Evolutionary conservation across 495 filamentous ascomycete species (phyloP).

Genomic region (Patellaria atrata): DNA sequence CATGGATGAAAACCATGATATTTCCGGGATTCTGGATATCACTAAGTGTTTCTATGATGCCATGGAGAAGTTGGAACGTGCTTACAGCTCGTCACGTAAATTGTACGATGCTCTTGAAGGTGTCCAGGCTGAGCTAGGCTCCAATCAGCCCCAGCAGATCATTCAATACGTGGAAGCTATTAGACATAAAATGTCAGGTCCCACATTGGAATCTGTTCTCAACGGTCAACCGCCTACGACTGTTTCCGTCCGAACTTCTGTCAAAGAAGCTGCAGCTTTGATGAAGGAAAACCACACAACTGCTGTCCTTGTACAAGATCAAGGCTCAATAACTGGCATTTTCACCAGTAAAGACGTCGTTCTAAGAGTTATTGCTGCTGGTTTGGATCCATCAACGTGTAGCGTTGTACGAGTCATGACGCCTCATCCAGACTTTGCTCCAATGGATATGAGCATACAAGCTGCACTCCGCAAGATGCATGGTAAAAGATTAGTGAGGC

Average conservation of each 20-base stretch:
- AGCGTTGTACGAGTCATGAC: constrained; percentile 98
- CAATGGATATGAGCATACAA: constrained; percentile 97
- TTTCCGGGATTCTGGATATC: constrained; percentile 95
- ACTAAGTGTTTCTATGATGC: constrained; percentile 99
- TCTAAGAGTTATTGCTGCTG: constrained; percentile 91
- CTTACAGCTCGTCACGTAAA: constrained; percentile 89
- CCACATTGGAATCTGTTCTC: constrained; percentile 86
- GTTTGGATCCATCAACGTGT: constrained; percentile 85
- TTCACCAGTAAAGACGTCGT: constrained; percentile 99
- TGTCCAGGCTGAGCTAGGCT: constrained; percentile 94
- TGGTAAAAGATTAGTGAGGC: constrained; percentile 39
- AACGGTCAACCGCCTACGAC: constrained; percentile 85
- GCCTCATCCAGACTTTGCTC: constrained; percentile 95
- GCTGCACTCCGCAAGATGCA: constrained; percentile 98
- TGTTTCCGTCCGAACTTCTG: constrained; percentile 86
- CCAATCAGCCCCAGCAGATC: constrained; percentile 93
- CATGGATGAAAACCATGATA: constrained; percentile 99
- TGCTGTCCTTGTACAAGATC: constrained; percentile 89
- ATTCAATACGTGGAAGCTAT: constrained; percentile 97
- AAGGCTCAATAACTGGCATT: constrained; percentile 93
- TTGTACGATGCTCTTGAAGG: constrained; percentile 95
- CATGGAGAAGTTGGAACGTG: constrained; percentile 97
- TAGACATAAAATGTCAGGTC: constrained; percentile 91
- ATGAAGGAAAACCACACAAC: constrained; percentile 99
- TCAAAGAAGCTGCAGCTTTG: constrained; percentile 81